A percentile compares a stretch with the other conserved stretches of the same genome.
phyloP scores from a whole-genome alignment of 176 grass and related monocot genomes.

The Oryza nivara region DNA sequence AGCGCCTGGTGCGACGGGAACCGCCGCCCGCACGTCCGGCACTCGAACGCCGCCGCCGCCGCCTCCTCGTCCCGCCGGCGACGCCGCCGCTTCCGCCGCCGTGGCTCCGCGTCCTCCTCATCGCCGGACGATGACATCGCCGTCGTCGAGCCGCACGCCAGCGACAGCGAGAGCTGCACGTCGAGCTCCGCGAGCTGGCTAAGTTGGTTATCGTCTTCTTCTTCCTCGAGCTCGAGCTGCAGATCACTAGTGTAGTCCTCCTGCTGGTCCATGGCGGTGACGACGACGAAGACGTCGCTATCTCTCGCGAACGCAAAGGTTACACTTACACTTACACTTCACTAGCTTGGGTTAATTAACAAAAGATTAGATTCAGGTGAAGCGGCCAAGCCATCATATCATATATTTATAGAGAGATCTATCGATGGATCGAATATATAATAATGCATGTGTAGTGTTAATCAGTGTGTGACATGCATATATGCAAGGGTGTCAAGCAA shows the following conservation, averaged over 20 bases:
- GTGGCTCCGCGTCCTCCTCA: not conserved
- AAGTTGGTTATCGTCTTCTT: not conserved
- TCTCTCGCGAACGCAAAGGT: not conserved
- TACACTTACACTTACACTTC: too few relatives aligned
- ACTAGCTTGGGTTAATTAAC: not conserved
- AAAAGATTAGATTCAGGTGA: not conserved
- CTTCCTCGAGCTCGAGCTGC: not conserved
- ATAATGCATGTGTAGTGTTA: not conserved
- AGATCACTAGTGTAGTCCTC: not conserved
- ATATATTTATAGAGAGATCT: not conserved
- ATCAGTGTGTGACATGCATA: not conserved
- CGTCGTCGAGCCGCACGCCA: not conserved
- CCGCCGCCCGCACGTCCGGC: conserved; percentile 54
- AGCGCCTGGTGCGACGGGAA: conserved; percentile 71
- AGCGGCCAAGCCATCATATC: not conserved
- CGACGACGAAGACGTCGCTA: not conserved
- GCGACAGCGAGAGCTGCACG: conserved; percentile 13
- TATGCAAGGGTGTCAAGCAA: not conserved
- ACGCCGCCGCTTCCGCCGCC: not conserved
- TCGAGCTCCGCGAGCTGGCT: not conserved
- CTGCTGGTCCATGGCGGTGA: not conserved
- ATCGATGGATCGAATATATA: not conserved
- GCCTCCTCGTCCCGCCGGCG: not conserved
- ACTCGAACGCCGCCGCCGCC: conserved; percentile 35
- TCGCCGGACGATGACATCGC: not conserved